These are phyloP conservation scores for Lactifluus rugatus DNA, from an alignment of 768 basidiomycete species.

Conservation along the genomic window DNA sequence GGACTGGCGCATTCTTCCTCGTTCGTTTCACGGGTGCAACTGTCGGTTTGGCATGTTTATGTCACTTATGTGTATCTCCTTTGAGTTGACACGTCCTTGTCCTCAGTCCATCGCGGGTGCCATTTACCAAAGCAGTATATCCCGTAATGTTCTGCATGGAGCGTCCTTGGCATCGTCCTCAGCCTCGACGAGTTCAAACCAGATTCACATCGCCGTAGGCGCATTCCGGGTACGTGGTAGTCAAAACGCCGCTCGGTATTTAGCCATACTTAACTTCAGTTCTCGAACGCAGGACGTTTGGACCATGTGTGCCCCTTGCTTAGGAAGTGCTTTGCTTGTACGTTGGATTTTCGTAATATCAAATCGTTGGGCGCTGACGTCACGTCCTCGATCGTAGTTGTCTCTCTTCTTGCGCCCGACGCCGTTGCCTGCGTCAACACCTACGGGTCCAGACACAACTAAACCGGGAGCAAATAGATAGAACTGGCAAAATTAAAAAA, in stretches of 20 bases:
- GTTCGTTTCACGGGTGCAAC: conserved; percentile 84
- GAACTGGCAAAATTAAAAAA: background rate
- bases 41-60: conserved; percentile 54
- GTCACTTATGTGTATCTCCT: background rate
- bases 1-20: conserved; percentile 81
- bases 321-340: conserved; percentile 18
- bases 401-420: conserved; percentile 17
- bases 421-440: background rate
- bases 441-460: background rate
- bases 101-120: conserved; percentile 66
- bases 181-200: background rate
- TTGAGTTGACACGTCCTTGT: conserved; percentile 7
- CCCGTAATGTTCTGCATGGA: background rate
- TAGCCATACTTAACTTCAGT: conserved; percentile 2
- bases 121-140: conserved; percentile 35
- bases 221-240: conserved; percentile 14
- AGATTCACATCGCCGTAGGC: conserved; percentile 5
- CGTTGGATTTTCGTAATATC: background rate
- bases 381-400: conserved; percentile 4
- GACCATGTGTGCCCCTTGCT: conserved; percentile 19
- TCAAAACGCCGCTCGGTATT: background rate
- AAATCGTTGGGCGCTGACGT: background rate
- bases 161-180: background rate
- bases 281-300: conserved; percentile 14
- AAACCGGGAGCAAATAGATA: background rate